Base-by-base conservation (phyloP, 2,329 filamentous ascomycete species). In the Rutstroemia sp. region DNA sequence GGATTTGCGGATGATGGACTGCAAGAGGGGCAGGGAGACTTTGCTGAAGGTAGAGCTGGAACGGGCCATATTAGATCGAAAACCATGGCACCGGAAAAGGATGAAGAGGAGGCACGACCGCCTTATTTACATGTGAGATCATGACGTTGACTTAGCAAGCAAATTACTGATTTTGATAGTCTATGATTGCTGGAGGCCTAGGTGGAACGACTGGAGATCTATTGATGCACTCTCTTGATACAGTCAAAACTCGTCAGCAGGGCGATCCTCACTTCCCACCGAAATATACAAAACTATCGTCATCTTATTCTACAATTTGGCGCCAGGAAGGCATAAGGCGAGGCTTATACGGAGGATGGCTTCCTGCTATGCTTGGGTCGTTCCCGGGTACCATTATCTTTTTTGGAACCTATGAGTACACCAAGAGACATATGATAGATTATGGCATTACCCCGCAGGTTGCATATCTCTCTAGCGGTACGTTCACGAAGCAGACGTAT, bases 211-310 rank as follows among this genome's bases (percentile, higher is more conserved):
- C 88, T 56, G 94, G 95, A 58, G 94, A 99, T 72, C 88, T 99
- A 81, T 77, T 99, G 63, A 99, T 99, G 94, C 94, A 99, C 75
- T 97, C 92, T 47, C 81, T 99, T 68, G 94, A 99, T 72, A 99
- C 94, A 0, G 94, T 99, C 67, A 99, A 99, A 75, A 99, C 94
- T 48, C 83, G 94, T 65, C 95, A 99, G 72, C 94, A 99, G 73
- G 94, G 92, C 67, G 94, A 97, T 68, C 92, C 92, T 46, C 87
- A 94, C 70, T 81, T 96, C 59, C 94, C 94, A 21, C 88, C 94
- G 1, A 95, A 89, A 73, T 99, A 99, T 74, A 87, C 88, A 10
- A 92, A 90, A 16, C 84, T 97, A 72, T 88, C 88, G 41, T 88
- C 87, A 57, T 94, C 92, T 4, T 99, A 97, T 74, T 82, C 88